These are phyloP conservation scores for Penicillium paneum DNA, from an alignment of 2,329 filamentous ascomycete species.

Conservation along the genomic window DNA sequence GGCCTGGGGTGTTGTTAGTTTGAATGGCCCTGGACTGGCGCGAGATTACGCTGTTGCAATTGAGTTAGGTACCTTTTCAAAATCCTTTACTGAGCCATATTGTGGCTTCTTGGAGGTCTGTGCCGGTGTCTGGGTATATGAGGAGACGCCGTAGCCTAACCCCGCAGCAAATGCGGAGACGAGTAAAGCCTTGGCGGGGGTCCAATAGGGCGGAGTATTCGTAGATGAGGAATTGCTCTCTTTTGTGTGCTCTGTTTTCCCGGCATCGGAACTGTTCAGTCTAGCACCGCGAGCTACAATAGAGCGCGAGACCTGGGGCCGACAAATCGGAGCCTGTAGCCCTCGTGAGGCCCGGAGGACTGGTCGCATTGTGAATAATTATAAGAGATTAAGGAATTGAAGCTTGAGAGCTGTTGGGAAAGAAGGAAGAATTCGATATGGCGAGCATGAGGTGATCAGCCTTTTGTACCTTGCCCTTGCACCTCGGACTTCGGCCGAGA, in stretches of 20 bases:
- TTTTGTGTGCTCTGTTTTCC: neutral
- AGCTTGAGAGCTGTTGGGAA: neutral
- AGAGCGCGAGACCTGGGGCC: slow-evolving; percentile 16
- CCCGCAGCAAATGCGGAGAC: slow-evolving; percentile 51
- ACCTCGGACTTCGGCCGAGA: slow-evolving; percentile 24
- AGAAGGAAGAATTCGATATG: neutral
- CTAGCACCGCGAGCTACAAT: slow-evolving; percentile 13
- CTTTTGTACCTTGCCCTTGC: slow-evolving; percentile 12
- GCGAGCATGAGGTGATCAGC: slow-evolving; percentile 6
- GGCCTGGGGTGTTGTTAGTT: slow-evolving; percentile 42
- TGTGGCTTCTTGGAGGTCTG: slow-evolving; percentile 25
- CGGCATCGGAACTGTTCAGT: slow-evolving; percentile 17
- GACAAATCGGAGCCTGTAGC: slow-evolving; percentile 27
- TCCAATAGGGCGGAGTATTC: slow-evolving; percentile 38
- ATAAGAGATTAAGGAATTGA: neutral
- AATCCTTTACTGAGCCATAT: slow-evolving; percentile 40
- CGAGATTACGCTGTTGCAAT: neutral
- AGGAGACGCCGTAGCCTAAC: slow-evolving; percentile 52
- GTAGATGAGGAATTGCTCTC: slow-evolving; percentile 15
- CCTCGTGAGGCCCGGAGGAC: slow-evolving; percentile 21
- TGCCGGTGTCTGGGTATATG: slow-evolving; percentile 34
- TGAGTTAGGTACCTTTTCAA: slow-evolving; percentile 36
- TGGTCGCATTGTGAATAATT: slow-evolving; percentile 22
- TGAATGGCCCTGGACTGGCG: neutral
- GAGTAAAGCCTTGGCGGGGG: slow-evolving; percentile 47